Evolutionary conservation across 1,284 basidiomycete genomes (phyloP).

Genomic region (Wallemia ichthyophaga): DNA sequence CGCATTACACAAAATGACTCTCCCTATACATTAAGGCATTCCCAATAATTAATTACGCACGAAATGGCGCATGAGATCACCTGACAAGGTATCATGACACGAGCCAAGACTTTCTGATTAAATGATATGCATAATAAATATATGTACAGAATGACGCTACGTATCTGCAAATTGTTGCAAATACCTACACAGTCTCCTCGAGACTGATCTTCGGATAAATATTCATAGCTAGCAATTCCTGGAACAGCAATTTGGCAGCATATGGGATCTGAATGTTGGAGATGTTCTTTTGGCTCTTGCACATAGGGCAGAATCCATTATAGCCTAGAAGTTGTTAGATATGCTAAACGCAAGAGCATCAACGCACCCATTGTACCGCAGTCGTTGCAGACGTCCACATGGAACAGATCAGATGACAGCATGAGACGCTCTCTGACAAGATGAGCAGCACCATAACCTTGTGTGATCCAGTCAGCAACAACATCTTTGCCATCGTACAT

Average conservation of each 20-base stretch:
- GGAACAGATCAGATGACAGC: slow-evolving; percentile 93
- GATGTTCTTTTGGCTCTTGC: slow-evolving; percentile 86
- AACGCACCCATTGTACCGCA: slow-evolving; percentile 61
- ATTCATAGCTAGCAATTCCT: slow-evolving; percentile 29
- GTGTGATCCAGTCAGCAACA: slow-evolving; percentile 24
- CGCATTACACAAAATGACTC: no score
- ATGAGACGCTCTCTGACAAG: slow-evolving; percentile 82
- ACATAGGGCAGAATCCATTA: slow-evolving; percentile 52
- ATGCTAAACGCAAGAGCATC: not conserved
- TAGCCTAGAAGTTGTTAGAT: slow-evolving; percentile 7
- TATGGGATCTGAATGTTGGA: slow-evolving; percentile 93
- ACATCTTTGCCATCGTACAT: slow-evolving; percentile 2
- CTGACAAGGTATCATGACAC: no score
- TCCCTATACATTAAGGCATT: no score
- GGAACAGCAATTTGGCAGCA: slow-evolving; percentile 84
- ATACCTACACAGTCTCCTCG: slow-evolving; percentile 10
- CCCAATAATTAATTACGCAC: no score
- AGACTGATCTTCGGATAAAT: slow-evolving; percentile 18
- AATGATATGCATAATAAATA: slow-evolving; percentile 1
- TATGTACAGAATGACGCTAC: not conserved
- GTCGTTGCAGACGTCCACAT: slow-evolving; percentile 77
- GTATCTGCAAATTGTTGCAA: no score
- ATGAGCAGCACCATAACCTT: slow-evolving; percentile 87
- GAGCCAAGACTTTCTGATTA: no score
- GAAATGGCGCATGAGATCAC: no score